Conservation (phyloP, 345 rosid species). For the Raphanus raphanistrum region DNA sequence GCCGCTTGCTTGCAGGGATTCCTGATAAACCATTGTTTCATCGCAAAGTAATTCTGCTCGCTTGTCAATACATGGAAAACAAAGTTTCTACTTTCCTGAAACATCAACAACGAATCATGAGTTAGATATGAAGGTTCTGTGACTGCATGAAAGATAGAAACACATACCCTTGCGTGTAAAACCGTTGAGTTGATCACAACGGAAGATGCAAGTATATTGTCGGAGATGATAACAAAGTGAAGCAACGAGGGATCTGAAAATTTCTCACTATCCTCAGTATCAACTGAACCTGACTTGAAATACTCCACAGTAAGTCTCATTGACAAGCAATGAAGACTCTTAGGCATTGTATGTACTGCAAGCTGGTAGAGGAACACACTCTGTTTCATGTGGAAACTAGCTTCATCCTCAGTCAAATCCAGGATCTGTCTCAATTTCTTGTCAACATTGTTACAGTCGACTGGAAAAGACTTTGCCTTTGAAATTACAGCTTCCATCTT, state of each 20-base stretch:
- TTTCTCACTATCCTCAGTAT: slow-evolving; percentile 54
- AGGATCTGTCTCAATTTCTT: slow-evolving; percentile 89
- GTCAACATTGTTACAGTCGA: slow-evolving; percentile 90
- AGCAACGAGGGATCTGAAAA: slow-evolving; percentile 63
- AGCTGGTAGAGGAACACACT: slow-evolving; percentile 78
- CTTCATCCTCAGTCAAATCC: slow-evolving; percentile 90
- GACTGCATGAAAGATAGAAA: background rate
- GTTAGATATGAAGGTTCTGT: slow-evolving; percentile 15
- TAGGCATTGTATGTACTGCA: slow-evolving; percentile 91
- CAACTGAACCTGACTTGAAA: slow-evolving; percentile 57
- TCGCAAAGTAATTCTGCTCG: slow-evolving; percentile 76
- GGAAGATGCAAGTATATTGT: slow-evolving; percentile 81
- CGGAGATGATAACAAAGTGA: slow-evolving; percentile 79
- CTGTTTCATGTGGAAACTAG: slow-evolving; percentile 81
- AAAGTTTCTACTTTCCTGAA: slow-evolving; percentile 76
- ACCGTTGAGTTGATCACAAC: slow-evolving; percentile 92
- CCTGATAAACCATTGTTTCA: slow-evolving; percentile 86
- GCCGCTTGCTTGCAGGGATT: slow-evolving; percentile 61
- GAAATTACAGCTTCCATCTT: slow-evolving; percentile 71
- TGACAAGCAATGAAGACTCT: slow-evolving; percentile 92
- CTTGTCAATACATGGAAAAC: slow-evolving; percentile 93
- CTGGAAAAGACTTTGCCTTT: slow-evolving; percentile 66
- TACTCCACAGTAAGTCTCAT: slow-evolving; percentile 84
- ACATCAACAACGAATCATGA: slow-evolving; percentile 39
- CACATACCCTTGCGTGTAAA: slow-evolving; percentile 60